Conservation (phyloP, 2,329 filamentous ascomycete genomes). For the Decorospora gaudefroyi region DNA sequence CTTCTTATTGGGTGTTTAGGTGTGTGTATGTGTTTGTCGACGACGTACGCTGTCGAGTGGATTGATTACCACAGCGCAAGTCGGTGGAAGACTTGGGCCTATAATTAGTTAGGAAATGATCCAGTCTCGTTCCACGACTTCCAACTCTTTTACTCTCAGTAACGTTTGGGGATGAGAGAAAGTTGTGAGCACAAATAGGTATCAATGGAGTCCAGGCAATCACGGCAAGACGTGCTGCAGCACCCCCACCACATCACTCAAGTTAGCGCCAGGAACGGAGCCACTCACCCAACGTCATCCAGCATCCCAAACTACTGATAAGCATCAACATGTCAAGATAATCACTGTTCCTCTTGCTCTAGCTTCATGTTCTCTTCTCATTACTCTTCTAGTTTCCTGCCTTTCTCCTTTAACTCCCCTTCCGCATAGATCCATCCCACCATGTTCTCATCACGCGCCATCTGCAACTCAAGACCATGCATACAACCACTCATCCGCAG, state of each 20-base stretch:
- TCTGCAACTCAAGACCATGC: slow-evolving; percentile 3
- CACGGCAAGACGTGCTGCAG: not conserved
- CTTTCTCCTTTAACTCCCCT: not conserved
- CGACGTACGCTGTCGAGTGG: too few relatives aligned
- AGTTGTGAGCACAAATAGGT: too few relatives aligned
- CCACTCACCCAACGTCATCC: slow-evolving; percentile 11
- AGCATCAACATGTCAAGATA: slow-evolving; percentile 4
- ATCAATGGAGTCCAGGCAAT: not conserved
- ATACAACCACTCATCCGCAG: slow-evolving; percentile 1
- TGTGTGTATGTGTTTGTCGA: too few relatives aligned
- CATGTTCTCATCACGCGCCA: slow-evolving; percentile 22
- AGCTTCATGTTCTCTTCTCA: not conserved
- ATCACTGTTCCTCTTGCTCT: not conserved
- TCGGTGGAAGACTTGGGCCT: too few relatives aligned
- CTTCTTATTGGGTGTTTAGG: too few relatives aligned
- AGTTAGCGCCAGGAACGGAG: slow-evolving; percentile 13
- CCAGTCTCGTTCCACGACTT: too few relatives aligned
- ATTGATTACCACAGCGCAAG: too few relatives aligned
- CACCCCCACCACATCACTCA: slow-evolving; percentile 2
- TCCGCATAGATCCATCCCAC: not conserved
- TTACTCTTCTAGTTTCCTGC: not conserved
- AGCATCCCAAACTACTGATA: slow-evolving; percentile 2
- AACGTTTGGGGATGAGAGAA: too few relatives aligned
- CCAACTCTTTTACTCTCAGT: too few relatives aligned
- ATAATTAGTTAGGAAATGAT: too few relatives aligned